phyloP scores from a whole-genome alignment of 2,329 filamentous ascomycete species.

The Macrophomina tecta region DNA sequence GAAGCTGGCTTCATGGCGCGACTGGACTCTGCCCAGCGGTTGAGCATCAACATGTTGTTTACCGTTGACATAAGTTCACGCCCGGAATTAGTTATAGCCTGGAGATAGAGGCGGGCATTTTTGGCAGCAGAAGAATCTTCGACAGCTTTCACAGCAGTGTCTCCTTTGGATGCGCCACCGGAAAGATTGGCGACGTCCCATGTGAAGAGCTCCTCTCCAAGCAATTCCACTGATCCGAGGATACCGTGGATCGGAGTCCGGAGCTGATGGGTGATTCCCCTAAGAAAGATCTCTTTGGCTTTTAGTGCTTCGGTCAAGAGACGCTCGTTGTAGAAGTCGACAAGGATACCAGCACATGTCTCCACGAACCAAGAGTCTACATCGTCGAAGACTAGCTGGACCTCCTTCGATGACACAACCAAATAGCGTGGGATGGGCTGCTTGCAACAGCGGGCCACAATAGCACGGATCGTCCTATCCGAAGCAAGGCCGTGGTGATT shows the following conservation, averaged over 20 bases:
- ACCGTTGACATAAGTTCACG: slow-evolving; percentile 53
- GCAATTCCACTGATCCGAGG: slow-evolving; percentile 49
- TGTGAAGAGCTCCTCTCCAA: slow-evolving; percentile 48
- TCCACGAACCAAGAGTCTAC: slow-evolving; percentile 55
- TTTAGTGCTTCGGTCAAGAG: slow-evolving; percentile 49
- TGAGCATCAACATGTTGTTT: slow-evolving; percentile 53
- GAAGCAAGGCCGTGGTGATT: slow-evolving; percentile 44
- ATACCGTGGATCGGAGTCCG: slow-evolving; percentile 58
- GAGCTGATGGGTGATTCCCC: slow-evolving; percentile 55
- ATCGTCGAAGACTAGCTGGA: slow-evolving; percentile 55
- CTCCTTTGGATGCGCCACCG: not conserved
- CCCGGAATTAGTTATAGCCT: slow-evolving; percentile 49
- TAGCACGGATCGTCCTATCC: slow-evolving; percentile 43
- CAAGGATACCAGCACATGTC: slow-evolving; percentile 47
- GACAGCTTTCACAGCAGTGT: no score
- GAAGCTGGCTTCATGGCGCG: slow-evolving; percentile 33
- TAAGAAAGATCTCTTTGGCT: slow-evolving; percentile 54
- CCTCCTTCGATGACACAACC: slow-evolving; percentile 49
- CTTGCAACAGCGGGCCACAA: slow-evolving; percentile 46
- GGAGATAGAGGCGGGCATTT: slow-evolving; percentile 37
- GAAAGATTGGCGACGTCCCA: slow-evolving; percentile 32
- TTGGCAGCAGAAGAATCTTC: slow-evolving; percentile 24
- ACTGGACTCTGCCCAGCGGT: slow-evolving; percentile 47
- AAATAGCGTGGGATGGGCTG: slow-evolving; percentile 42
- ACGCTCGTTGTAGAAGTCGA: slow-evolving; percentile 47